Conservation (phyloP, 139 green algal genomes). For the Coelastrella sp. region DNA sequence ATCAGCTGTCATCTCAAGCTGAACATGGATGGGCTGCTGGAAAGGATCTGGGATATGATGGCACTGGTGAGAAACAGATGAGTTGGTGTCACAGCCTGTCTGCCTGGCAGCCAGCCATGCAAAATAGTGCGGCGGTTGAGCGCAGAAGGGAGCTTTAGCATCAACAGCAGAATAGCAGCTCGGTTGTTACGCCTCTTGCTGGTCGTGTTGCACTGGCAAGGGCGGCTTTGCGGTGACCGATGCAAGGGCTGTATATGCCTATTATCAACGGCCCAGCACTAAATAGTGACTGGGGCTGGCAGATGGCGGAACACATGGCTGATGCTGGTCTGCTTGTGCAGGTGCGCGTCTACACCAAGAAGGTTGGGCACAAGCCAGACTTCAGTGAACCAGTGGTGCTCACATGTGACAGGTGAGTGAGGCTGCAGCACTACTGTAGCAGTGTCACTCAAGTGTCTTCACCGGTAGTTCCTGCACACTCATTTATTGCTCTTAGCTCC, state of each 20-base stretch:
- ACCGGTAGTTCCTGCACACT: no score
- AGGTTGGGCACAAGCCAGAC: slow-evolving; percentile 92
- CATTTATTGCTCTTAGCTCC: no score
- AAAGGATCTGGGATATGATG: slow-evolving; percentile 98
- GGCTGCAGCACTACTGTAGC: no score
- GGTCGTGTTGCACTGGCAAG: background rate
- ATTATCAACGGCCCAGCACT: no score
- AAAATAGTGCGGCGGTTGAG: no score
- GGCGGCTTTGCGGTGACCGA: no score
- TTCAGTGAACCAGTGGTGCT: slow-evolving; percentile 96
- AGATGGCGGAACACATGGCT: background rate
- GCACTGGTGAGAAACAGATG: slow-evolving; percentile 67
- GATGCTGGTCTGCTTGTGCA: slow-evolving; percentile 27
- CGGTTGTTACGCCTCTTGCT: background rate
- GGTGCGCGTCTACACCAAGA: slow-evolving; percentile 97
- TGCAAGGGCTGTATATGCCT: background rate
- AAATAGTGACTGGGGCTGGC: background rate
- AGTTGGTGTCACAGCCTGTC: no score
- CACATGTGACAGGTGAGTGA: slow-evolving; percentile 69
- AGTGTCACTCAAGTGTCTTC: no score
- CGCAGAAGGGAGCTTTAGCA: no score
- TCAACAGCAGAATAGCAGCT: background rate
- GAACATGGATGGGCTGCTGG: slow-evolving; percentile 95
- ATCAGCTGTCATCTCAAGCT: slow-evolving; percentile 90
- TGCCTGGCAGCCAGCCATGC: no score